phyloP scores from a whole-genome alignment of 306 rosid species.

The Ammopiptanthus mongolicus region DNA sequence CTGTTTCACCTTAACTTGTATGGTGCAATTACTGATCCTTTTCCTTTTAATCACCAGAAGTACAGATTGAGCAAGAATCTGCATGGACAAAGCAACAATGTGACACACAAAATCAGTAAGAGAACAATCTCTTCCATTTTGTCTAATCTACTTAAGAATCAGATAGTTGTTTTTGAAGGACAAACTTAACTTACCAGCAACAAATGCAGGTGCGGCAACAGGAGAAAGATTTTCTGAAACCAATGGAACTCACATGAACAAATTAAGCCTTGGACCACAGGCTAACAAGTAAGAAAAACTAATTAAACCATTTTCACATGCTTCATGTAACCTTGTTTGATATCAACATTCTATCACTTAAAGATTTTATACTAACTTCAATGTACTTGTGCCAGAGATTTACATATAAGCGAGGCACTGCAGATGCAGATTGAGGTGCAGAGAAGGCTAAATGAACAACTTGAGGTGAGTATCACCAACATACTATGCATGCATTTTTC shows the following conservation, averaged over 20 bases:
- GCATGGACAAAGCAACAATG: slow-evolving; percentile 65
- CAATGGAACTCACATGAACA: slow-evolving; percentile 61
- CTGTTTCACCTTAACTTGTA: slow-evolving; percentile 14
- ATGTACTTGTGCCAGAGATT: slow-evolving; percentile 41
- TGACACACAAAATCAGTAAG: slow-evolving; percentile 66
- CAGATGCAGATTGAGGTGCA: slow-evolving; percentile 97
- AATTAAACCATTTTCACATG: neutral
- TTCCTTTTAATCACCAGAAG: slow-evolving; percentile 50
- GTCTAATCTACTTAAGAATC: slow-evolving; percentile 4
- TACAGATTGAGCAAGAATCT: slow-evolving; percentile 92
- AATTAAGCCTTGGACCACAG: slow-evolving; percentile 59
- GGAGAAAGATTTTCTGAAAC: slow-evolving; percentile 63
- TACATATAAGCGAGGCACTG: slow-evolving; percentile 79
- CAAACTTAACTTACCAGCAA: slow-evolving; percentile 6
- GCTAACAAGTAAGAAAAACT: slow-evolving; percentile 58
- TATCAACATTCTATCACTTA: neutral
- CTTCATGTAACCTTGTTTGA: slow-evolving; percentile 8
- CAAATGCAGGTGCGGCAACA: slow-evolving; percentile 36
- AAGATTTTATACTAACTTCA: slow-evolving; percentile 16
- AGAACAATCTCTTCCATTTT: neutral
- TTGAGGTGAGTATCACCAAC: slow-evolving; percentile 57
- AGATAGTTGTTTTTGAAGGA: slow-evolving; percentile 5
- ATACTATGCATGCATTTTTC: neutral
- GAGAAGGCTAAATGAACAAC: slow-evolving; percentile 91
- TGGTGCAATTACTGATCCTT: slow-evolving; percentile 28